phyloP scores from a whole-genome alignment of 345 rosid genomes.

The Populus euphratica region DNA sequence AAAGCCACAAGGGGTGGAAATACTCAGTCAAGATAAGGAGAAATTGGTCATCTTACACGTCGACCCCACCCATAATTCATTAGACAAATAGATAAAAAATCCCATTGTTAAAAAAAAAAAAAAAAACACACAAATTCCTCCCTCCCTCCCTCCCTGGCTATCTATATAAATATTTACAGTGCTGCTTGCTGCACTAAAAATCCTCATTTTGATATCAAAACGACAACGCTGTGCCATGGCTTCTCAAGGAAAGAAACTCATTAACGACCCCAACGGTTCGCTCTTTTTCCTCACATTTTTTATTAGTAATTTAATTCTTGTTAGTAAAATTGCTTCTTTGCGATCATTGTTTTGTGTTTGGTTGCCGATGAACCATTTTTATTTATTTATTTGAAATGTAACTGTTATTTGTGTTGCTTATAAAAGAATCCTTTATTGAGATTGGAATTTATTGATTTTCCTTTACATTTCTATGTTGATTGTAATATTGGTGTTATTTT shows the following conservation, averaged over 20 bases:
- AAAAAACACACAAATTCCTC: background rate
- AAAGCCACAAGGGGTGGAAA: background rate
- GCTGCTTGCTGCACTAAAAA: background rate
- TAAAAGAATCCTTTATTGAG: background rate
- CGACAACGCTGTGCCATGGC: slow-evolving; percentile 45
- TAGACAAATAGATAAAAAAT: background rate
- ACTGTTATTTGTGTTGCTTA: background rate
- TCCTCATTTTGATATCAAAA: background rate
- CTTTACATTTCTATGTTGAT: background rate
- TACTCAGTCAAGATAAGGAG: background rate
- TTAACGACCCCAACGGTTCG: slow-evolving; percentile 79
- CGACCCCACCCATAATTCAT: background rate
- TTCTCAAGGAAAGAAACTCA: slow-evolving; percentile 77
- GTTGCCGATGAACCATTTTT: background rate
- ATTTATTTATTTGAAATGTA: background rate
- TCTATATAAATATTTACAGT: background rate
- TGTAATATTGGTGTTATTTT: background rate
- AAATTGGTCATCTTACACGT: background rate
- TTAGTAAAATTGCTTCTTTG: background rate
- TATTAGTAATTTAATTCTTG: background rate
- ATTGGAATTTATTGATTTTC: background rate
- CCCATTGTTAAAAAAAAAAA: background rate
- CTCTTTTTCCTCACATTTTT: slow-evolving; percentile 15
- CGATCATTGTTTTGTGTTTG: slow-evolving; percentile 8
- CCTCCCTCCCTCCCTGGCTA: background rate